Percentiles rank a stretch among this genome's conserved stretches.
These are phyloP conservation scores for Coniochaeta ligniaria DNA, from an alignment of 2,329 filamentous ascomycete genomes.

Conservation along the genomic window DNA sequence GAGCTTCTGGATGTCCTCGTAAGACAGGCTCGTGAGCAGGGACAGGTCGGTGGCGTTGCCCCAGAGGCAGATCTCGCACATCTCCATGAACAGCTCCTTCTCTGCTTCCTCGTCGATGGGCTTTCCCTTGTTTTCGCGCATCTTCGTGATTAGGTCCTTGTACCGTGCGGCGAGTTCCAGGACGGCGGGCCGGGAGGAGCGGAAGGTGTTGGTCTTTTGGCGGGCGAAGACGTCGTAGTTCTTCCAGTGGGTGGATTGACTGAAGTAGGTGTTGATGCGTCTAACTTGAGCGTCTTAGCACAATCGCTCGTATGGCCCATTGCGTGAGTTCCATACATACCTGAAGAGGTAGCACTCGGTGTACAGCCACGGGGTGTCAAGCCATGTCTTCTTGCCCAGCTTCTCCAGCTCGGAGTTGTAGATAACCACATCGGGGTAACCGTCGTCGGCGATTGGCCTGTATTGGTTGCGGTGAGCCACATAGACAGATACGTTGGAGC, in stretches of 20 bases:
- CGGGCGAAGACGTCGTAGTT: conserved; percentile 81
- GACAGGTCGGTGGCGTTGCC: conserved; percentile 94
- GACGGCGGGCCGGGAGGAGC: conserved; percentile 71
- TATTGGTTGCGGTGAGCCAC: too few species aligned
- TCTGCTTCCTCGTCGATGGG: conserved; percentile 60
- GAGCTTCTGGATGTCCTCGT: conserved; percentile 94
- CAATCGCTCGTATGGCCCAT: neutral
- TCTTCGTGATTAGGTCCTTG: conserved; percentile 56
- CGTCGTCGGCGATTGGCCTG: conserved; percentile 72
- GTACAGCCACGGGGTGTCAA: conserved; percentile 81
- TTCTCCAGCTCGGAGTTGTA: conserved; percentile 84
- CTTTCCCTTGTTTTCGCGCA: conserved; percentile 46
- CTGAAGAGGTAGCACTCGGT: conserved; percentile 91
- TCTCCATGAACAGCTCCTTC: conserved; percentile 75
- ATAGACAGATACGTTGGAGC: too few species aligned
- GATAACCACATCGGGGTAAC: conserved; percentile 62
- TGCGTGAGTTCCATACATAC: conserved; percentile 26
- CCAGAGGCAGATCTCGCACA: conserved; percentile 96
- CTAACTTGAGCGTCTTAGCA: conserved; percentile 25
- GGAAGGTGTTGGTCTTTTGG: conserved; percentile 89
- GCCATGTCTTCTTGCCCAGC: conserved; percentile 71
- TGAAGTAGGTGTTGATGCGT: conserved; percentile 75
- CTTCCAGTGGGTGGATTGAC: conserved; percentile 74
- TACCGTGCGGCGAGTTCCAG: conserved; percentile 34
- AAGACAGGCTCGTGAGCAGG: conserved; percentile 80